Percentiles rank a stretch among this genome's conserved stretches.
phyloP scores from a whole-genome alignment of 2,329 filamentous ascomycete genomes.

The Talaromyces verruculosus region DNA sequence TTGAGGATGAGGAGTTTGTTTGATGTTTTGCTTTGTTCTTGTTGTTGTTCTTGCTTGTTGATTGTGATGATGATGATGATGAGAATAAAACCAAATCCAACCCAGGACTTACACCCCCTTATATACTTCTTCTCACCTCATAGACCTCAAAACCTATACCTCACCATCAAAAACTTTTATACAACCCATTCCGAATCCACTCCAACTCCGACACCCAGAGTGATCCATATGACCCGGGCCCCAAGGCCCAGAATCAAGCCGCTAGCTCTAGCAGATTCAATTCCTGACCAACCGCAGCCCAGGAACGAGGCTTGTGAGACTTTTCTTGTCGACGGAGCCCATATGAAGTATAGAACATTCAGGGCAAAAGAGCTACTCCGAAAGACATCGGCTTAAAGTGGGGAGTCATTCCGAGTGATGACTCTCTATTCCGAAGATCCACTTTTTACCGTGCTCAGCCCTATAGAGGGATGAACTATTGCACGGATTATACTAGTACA shows the following conservation, averaged over 20 bases:
- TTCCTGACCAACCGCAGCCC: neutral
- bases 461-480: neutral
- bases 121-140: conserved; percentile 5
- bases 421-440: neutral
- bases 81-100: neutral
- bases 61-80: conserved; percentile 7
- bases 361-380: neutral
- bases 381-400: neutral
- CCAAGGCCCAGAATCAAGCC: neutral
- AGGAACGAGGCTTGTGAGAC: neutral
- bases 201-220: conserved; percentile 7
- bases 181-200: conserved; percentile 2
- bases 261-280: neutral
- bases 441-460: conserved; percentile 4
- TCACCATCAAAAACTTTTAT: conserved; percentile 3
- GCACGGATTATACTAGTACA: too few relatives aligned
- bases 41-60: neutral
- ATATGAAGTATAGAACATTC: neutral
- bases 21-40: neutral
- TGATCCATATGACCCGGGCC: neutral
- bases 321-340: neutral
- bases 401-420: neutral
- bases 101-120: conserved; percentile 5
- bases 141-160: neutral
- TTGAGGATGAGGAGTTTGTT: neutral